Evolutionary conservation across 2,329 filamentous ascomycete genomes (phyloP), one percentile per base, ranked within the genome.

Genomic region (Alternaria tenuissima): DNA sequence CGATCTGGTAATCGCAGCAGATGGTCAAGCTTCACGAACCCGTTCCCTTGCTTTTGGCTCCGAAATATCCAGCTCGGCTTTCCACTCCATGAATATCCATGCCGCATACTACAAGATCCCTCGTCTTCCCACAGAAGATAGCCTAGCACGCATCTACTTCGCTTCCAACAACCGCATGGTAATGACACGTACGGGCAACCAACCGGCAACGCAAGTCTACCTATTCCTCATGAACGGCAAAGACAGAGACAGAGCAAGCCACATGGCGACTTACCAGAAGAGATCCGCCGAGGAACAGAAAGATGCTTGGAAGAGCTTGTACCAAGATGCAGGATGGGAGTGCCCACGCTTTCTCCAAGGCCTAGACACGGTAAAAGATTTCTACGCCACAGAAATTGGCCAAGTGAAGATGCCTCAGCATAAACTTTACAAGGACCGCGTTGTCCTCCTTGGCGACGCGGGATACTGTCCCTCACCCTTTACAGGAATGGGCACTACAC

Each of bases 371-470:
- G 59, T 73, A 1, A 64, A 79, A 0, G 80, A 85, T 63, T 85
- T 86, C 60, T 86, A 86, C 72, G 76, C 75, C 24, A 68, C 79
- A 11, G 75, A 79, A 4, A 69, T 85, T 26, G 79, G 73, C 0
- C 78, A 83, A 48, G 79, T 88, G 26, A 81, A 81, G 48, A 63
- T 83, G 64, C 67, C 78, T 0, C 58, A 59, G 3, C 85, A 30
- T 0, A 18, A 24, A 3, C 32, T 81, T 81, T 80, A 74, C 18
- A 72, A 72, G 0, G 82, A 83, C 0, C 80, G 85, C 0, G 79
- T 87, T 1, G 81, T 78, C 0, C 73, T 88, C 0, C 59, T 87
- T 0, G 87, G 86, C 0, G 86, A 89, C 63, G 83, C 87, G 0
- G 79, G 70, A 0, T 77, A 76, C 54, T 78, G 41, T 62, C 69